phyloP scores from a whole-genome alignment of 306 rosid species.

The Trichosanthes cucumerina region DNA sequence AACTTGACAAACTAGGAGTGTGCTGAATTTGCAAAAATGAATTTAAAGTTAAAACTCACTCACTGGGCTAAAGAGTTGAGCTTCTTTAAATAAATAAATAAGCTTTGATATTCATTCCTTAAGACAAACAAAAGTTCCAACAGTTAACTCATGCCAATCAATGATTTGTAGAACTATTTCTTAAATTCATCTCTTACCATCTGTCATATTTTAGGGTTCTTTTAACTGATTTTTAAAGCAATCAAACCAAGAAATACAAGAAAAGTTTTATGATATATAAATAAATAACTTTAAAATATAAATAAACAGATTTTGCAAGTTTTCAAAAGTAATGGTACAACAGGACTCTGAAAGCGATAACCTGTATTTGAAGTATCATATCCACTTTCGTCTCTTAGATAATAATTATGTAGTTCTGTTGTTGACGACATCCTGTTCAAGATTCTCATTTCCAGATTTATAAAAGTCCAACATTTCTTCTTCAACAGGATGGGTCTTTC shows the following conservation, averaged over 20 bases:
- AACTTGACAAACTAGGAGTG: too few species aligned
- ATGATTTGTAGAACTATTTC: background rate
- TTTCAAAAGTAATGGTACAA: constrained; percentile 5
- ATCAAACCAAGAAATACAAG: background rate
- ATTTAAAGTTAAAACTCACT: background rate
- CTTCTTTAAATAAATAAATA: background rate
- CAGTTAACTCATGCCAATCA: background rate
- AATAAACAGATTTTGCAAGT: background rate
- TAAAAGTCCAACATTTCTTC: constrained; percentile 82
- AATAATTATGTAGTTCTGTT: background rate
- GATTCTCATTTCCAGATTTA: constrained; percentile 22
- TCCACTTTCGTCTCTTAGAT: background rate
- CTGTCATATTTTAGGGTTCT: background rate
- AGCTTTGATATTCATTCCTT: background rate
- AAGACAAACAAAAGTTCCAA: background rate
- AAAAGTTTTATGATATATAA: background rate
- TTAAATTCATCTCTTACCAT: background rate
- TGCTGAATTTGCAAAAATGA: background rate
- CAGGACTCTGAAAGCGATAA: background rate
- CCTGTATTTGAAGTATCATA: background rate
- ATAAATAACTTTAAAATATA: background rate
- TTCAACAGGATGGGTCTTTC: constrained; percentile 83
- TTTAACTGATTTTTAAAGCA: background rate
- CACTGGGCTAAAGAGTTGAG: background rate
- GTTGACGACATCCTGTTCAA: background rate